phyloP scores from a whole-genome alignment of 2,329 filamentous ascomycete species.

The Rhytidhysteron rufulum region DNA sequence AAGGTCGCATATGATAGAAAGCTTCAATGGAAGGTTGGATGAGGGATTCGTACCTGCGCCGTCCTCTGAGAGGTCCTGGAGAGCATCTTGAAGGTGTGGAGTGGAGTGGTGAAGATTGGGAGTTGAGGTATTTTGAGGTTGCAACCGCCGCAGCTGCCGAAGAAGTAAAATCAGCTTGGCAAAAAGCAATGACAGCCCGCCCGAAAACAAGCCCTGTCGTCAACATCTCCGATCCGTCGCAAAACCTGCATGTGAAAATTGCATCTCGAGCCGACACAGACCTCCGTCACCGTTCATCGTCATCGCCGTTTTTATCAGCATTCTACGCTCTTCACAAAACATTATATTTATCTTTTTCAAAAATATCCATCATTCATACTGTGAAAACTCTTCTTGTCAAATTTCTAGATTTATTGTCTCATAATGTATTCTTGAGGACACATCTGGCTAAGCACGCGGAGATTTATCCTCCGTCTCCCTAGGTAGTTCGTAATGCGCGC shows the following conservation, averaged over 20 bases:
- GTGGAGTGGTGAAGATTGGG: slow-evolving; percentile 14
- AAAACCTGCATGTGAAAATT: no score
- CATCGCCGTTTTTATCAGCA: no score
- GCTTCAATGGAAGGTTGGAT: slow-evolving; percentile 20
- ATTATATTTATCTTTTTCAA: not conserved
- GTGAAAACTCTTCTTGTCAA: no score
- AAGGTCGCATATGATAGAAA: slow-evolving; percentile 1
- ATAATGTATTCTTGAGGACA: no score
- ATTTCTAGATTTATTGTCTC: no score
- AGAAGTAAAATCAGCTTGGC: slow-evolving; percentile 24
- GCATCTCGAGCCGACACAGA: no score
- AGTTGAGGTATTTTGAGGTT: slow-evolving; percentile 33
- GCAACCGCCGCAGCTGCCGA: slow-evolving; percentile 30
- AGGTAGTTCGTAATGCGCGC: no score
- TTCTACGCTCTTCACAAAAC: not conserved
- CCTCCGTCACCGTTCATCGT: no score
- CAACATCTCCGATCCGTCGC: no score
- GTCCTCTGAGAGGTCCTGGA: slow-evolving; percentile 43
- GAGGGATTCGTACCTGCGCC: slow-evolving; percentile 43
- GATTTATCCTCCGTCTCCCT: no score
- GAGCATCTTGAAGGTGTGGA: slow-evolving; percentile 36
- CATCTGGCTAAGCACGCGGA: no score
- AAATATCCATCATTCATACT: no score
- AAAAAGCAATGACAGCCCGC: not conserved
- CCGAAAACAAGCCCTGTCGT: not conserved